phyloP scores from a whole-genome alignment of 306 rosid genomes.

The Crataegus laevigata region DNA sequence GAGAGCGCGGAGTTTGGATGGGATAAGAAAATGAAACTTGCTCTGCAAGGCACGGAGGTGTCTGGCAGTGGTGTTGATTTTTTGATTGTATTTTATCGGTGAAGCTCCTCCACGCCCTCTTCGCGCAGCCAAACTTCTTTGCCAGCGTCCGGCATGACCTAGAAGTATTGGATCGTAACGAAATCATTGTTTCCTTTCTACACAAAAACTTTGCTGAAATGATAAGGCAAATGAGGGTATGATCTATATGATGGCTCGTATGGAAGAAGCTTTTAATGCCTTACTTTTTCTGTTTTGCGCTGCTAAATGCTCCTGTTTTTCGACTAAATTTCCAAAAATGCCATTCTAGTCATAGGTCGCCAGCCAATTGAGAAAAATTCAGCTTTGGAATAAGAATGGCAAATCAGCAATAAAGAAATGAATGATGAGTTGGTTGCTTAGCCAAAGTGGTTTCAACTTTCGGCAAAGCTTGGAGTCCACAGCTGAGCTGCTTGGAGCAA shows the following conservation, averaged over 20 bases:
- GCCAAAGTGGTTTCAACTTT: constrained; percentile 25
- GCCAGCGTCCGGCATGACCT: constrained; percentile 37
- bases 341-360: neutral
- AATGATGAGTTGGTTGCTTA: constrained; percentile 3
- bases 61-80: constrained; percentile 28
- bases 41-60: constrained; percentile 25
- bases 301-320: neutral
- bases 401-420: neutral
- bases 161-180: neutral
- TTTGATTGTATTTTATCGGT: constrained; percentile 30
- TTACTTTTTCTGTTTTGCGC: neutral
- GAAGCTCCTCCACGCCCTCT: constrained; percentile 54
- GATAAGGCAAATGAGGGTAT: neutral
- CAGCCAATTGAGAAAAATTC: neutral
- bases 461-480: constrained; percentile 38
- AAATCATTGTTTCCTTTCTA: neutral
- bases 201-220: neutral
- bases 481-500: constrained; percentile 6
- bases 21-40: constrained; percentile 21
- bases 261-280: neutral
- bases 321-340: neutral
- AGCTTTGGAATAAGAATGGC: neutral
- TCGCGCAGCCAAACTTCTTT: constrained; percentile 54
- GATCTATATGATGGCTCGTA: neutral
- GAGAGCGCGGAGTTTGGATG: constrained; percentile 35